Percentiles rank a stretch among this genome's conserved stretches.
Conservation (phyloP, 352 stramenopile species). For the Phytopythium oedochilum region DNA sequence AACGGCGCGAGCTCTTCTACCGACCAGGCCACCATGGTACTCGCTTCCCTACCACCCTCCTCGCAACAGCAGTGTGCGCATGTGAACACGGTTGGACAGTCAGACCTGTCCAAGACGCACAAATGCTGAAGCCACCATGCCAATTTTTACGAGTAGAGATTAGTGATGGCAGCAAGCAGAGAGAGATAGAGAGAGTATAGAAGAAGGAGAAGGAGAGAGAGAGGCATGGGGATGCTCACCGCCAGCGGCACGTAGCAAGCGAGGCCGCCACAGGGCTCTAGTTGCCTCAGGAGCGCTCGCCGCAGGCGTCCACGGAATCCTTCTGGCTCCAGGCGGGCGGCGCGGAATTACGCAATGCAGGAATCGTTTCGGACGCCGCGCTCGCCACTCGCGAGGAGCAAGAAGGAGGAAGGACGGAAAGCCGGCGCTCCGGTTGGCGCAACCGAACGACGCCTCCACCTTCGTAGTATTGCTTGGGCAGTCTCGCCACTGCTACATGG, state of each 20-base stretch:
- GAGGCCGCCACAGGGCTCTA: too few species aligned
- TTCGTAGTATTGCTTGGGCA: too few species aligned
- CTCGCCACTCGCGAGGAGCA: slow-evolving; percentile 2
- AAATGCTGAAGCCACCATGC: not conserved
- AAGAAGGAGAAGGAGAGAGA: not conserved
- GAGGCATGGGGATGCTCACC: not conserved
- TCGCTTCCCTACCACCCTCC: not conserved
- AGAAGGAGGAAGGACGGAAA: slow-evolving; percentile 2
- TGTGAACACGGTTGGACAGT: too few species aligned
- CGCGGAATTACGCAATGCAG: not conserved
- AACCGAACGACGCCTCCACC: slow-evolving; percentile 7
- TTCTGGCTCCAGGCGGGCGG: slow-evolving; percentile 3
- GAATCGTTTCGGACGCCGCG: slow-evolving; percentile 1
- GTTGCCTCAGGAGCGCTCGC: too few species aligned
- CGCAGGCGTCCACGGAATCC: slow-evolving; percentile 1
- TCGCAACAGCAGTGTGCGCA: too few species aligned
- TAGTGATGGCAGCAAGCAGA: not conserved
- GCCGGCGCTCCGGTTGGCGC: not conserved
- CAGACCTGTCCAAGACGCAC: too few species aligned
- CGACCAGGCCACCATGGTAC: slow-evolving; percentile 1
- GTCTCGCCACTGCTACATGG: too few species aligned
- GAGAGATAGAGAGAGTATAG: not conserved
- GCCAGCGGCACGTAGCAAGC: not conserved
- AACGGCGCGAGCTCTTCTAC: not conserved
- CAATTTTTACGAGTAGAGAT: too few species aligned